A percentile compares a stretch with the other conserved stretches of the same genome.
Evolutionary conservation across 441 rosid genomes (phyloP).

Genomic region (Erodium texanum): DNA sequence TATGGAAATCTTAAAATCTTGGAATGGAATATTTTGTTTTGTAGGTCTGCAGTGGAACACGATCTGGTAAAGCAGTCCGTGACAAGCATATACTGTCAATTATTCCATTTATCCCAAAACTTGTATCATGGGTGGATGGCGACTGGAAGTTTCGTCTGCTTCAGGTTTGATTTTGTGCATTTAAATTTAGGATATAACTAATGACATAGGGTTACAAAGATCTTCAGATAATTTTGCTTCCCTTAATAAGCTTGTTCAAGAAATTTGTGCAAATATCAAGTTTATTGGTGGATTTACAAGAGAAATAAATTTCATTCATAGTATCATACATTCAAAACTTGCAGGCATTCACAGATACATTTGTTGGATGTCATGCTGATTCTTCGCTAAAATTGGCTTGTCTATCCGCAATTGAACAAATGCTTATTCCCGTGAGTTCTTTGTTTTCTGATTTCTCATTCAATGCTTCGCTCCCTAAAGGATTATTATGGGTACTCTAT

Average conservation of each 20-base stretch:
- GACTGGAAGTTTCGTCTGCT: slow-evolving; percentile 57
- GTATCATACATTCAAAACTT: slow-evolving; percentile 12
- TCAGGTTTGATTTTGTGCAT: slow-evolving; percentile 43
- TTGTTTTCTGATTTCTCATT: slow-evolving; percentile 10
- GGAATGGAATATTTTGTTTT: slow-evolving; percentile 15
- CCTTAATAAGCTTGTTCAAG: slow-evolving; percentile 6
- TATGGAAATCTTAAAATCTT: slow-evolving; percentile 11
- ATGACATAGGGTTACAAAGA: slow-evolving; percentile 4
- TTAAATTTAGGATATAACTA: slow-evolving; percentile 14
- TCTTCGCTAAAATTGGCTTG: slow-evolving; percentile 60
- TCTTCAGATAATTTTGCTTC: slow-evolving; percentile 7
- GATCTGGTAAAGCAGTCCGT: slow-evolving; percentile 33
- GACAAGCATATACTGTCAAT: slow-evolving; percentile 44
- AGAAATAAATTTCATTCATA: slow-evolving; percentile 9
- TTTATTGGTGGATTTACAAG: slow-evolving; percentile 6
- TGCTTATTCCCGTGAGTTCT: slow-evolving; percentile 67
- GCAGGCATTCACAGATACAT: slow-evolving; percentile 83
- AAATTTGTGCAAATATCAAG: slow-evolving; percentile 1
- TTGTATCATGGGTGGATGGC: slow-evolving; percentile 32
- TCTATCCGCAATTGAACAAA: slow-evolving; percentile 47
- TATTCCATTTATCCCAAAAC: slow-evolving; percentile 62
- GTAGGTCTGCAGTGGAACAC: slow-evolving; percentile 36
- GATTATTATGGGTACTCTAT: slow-evolving; percentile 3
- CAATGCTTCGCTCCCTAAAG: neutral
- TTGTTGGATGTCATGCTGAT: slow-evolving; percentile 52